Evolutionary conservation across 192 early-diverging fungal species (phyloP).

Genomic region (Coemansia javaensis): DNA sequence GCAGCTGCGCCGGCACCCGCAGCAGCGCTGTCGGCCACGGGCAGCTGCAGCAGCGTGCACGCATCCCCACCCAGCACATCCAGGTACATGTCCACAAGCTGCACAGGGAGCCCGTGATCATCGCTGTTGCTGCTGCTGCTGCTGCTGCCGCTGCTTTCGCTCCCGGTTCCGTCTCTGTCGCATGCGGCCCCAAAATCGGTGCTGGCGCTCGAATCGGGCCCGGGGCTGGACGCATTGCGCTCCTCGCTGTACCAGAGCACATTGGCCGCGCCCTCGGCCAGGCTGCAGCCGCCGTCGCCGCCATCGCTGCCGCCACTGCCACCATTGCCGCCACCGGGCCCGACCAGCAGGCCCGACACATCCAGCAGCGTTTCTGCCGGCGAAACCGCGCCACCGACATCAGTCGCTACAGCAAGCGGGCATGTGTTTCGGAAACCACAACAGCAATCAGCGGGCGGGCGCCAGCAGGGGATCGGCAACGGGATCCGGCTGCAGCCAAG

Average conservation of each 20-base stretch:
- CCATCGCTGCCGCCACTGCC: not conserved
- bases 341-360: too few relatives aligned
- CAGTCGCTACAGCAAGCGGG: conserved; percentile 3
- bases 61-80: not conserved
- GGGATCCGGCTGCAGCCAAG: not conserved
- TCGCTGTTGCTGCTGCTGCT: too few relatives aligned
- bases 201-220: not conserved
- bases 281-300: not conserved
- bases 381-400: not conserved
- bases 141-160: too few relatives aligned
- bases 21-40: not conserved
- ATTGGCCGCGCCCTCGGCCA: not conserved
- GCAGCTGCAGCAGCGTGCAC: not conserved
- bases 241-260: conserved; percentile 3
- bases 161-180: too few relatives aligned
- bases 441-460: conserved; percentile 5
- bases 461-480: conserved; percentile 1
- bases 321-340: not conserved
- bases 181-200: not conserved
- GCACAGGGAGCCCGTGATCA: not conserved
- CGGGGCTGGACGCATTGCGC: not conserved
- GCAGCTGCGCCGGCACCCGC: too few relatives aligned
- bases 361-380: conserved; percentile 5
- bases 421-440: conserved; percentile 2
- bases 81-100: conserved; percentile 1